Conservation (phyloP, 192 early-diverging fungal species). For the Coemansia sp. region DNA sequence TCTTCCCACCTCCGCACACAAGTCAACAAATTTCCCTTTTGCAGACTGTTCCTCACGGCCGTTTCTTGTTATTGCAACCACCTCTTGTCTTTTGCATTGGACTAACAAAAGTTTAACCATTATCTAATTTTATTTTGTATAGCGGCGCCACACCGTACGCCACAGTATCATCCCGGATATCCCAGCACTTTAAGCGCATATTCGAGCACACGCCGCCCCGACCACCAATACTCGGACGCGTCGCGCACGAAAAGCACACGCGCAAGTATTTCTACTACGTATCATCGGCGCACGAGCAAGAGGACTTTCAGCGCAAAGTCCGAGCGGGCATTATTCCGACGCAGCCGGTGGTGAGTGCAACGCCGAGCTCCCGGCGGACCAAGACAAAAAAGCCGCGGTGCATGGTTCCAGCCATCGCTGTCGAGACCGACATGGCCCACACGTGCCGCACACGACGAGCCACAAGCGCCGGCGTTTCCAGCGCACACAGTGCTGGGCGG, state of each 20-base stretch:
- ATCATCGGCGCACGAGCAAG: conserved; percentile 55
- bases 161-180: conserved; percentile 86
- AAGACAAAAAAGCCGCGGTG: conserved; percentile 43
- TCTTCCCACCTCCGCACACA: not conserved
- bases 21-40: not conserved
- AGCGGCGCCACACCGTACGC: conserved; percentile 83
- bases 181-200: conserved; percentile 83
- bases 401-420: conserved; percentile 47
- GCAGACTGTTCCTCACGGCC: not conserved
- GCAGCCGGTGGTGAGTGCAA: conserved; percentile 13
- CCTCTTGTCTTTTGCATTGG: not conserved
- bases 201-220: conserved; percentile 74
- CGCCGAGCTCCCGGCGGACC: conserved; percentile 10
- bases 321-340: conserved; percentile 39
- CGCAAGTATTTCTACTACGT: conserved; percentile 76
- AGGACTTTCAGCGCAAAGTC: conserved; percentile 46
- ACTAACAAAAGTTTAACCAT: not conserved
- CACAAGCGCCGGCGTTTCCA: conserved; percentile 27
- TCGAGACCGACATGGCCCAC: conserved; percentile 35
- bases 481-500: conserved; percentile 2
- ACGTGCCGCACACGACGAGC: conserved; percentile 30
- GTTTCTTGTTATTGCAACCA: not conserved
- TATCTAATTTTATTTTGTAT: not conserved
- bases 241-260: conserved; percentile 66
- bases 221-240: conserved; percentile 68